These are phyloP conservation scores for Pseudogymnoascus sp. DNA, from an alignment of 2,329 filamentous ascomycete species.

Conservation along the genomic window DNA sequence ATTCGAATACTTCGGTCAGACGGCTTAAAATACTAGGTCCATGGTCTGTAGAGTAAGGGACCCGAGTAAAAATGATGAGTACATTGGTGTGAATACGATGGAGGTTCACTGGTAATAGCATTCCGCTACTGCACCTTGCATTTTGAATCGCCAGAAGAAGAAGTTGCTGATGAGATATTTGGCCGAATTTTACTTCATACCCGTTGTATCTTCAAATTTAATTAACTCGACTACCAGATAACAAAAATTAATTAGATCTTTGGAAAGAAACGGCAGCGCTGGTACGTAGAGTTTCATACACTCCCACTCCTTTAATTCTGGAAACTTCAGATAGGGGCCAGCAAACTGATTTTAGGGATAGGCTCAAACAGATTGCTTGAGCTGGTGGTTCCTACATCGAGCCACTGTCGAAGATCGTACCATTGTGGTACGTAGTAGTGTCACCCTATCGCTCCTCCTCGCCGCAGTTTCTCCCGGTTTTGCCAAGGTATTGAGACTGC, in stretches of 20 bases:
- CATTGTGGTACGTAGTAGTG: background rate
- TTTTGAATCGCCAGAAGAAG: background rate
- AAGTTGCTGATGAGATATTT: background rate
- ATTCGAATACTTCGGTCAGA: background rate
- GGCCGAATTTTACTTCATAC: background rate
- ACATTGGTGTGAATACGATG: background rate
- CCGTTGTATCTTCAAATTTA: background rate
- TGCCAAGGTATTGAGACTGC: background rate
- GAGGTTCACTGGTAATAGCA: background rate
- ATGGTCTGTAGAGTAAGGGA: background rate
- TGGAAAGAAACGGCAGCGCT: background rate
- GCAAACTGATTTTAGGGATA: background rate
- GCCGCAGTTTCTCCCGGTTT: background rate
- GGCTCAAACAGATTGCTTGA: background rate
- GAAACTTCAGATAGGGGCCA: background rate
- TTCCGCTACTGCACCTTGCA: background rate
- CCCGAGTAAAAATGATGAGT: background rate
- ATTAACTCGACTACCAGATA: background rate
- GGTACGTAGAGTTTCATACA: background rate
- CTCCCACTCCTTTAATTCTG: background rate
- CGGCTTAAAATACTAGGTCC: background rate
- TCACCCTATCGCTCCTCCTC: background rate
- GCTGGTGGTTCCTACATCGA: no score
- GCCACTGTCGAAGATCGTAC: background rate
- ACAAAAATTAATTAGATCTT: background rate